Conservation (phyloP, 73 alveolate species). For the Loxodes magnus region DNA sequence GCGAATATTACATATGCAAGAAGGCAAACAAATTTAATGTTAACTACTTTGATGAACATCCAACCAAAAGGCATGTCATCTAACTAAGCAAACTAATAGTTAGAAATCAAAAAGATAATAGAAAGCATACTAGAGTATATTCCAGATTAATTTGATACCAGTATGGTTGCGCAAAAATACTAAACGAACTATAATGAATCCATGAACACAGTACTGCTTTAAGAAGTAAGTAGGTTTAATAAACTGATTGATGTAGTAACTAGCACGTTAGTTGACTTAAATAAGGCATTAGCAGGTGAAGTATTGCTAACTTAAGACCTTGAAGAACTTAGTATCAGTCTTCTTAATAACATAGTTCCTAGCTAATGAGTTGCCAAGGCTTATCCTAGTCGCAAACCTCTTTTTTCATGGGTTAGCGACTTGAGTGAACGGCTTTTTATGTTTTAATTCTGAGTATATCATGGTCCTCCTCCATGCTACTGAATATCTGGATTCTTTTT, state of each 20-base stretch:
- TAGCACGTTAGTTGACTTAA: slow-evolving; percentile 58
- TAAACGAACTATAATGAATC: slow-evolving; percentile 75
- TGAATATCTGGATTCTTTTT: slow-evolving; percentile 88
- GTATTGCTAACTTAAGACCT: slow-evolving; percentile 78
- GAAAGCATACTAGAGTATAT: slow-evolving; percentile 54
- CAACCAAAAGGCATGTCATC: slow-evolving; percentile 39
- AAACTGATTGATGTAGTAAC: slow-evolving; percentile 56
- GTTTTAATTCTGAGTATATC: slow-evolving; percentile 59
- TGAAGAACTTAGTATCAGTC: slow-evolving; percentile 57
- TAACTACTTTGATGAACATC: slow-evolving; percentile 56
- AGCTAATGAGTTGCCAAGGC: slow-evolving; percentile 54
- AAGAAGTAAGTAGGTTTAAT: slow-evolving; percentile 86
- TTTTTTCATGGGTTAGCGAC: slow-evolving; percentile 77
- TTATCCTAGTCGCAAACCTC: slow-evolving; percentile 71
- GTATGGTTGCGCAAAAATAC: slow-evolving; percentile 61
- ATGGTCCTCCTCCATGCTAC: slow-evolving; percentile 71
- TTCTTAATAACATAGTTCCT: slow-evolving; percentile 78
- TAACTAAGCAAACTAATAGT: slow-evolving; percentile 39
- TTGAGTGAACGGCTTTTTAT: slow-evolving; percentile 51
- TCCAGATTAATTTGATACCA: slow-evolving; percentile 66
- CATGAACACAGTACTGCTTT: slow-evolving; percentile 78
- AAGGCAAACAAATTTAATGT: slow-evolving; percentile 70
- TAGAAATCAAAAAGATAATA: slow-evolving; percentile 30
- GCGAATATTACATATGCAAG: slow-evolving; percentile 94
- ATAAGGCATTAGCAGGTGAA: slow-evolving; percentile 76